Evolutionary conservation across 768 basidiomycete species (phyloP), one percentile per base, ranked within the genome.

Genomic region (Lactifluus subvellereus): DNA sequence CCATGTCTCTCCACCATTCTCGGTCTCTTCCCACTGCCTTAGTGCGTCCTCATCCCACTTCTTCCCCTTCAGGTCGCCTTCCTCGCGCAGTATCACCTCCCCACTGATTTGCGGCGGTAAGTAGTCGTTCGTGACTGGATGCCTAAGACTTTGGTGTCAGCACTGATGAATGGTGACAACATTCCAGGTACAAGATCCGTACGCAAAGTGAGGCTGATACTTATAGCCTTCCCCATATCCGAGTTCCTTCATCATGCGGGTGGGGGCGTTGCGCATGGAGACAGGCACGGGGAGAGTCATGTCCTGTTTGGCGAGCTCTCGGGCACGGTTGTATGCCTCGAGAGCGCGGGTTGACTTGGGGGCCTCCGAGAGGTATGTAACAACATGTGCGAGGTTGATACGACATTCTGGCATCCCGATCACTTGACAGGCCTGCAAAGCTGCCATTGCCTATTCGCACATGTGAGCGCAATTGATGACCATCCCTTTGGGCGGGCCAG

Each of bases 381-480:
- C 83, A 35, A 86, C 77, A 69, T 94, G 91, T 27, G 89, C 89
- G 38, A 91, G 79, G 68, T 89, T 90, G 68, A 90, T 89, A 56
- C 88, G 80, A 72, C 88, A 89, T 70, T 91, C 89, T 4, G 89
- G 89, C 88, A 91, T 89, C 18, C 89, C 88, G 54, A 88, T 79
- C 13, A 75, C 76, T 66, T 87, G 86, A 67, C 86, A 88, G 7
- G 87, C 87, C 52, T 85, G 82, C 33, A 86, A 71, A 22, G 84
- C 76, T 27, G 87, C 80, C 64, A 84, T 79, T 10, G 87, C 87
- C 86, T 88, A 16, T 45, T 42, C 9, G 42, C 18, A 48, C 69
- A 48, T 16, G 13, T 52, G 2, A 45, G 35, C 27, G 56, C 53
- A 51, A 52, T 42, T 42, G n/a, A 35, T n/a, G 14, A 33, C 30